These are phyloP conservation scores for Leccinum fibrillosum DNA, from an alignment of 768 basidiomycete genomes.

Conservation along the genomic window DNA sequence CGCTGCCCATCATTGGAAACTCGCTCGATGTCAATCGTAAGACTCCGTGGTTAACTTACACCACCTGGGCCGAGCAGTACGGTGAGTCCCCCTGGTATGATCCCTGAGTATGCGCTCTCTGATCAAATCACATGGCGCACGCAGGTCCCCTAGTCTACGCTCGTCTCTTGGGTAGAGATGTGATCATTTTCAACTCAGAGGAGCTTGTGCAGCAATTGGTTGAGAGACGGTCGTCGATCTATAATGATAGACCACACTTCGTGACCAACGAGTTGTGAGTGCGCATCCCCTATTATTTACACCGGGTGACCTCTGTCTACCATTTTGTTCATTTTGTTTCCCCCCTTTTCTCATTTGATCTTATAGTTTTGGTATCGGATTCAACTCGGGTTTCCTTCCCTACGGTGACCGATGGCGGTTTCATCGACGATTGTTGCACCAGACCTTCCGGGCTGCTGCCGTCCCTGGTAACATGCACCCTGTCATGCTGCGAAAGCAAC, in stretches of 20 bases:
- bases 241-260: conserved; percentile 13
- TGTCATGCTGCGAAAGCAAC: conserved; percentile 8
- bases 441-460: conserved; percentile 8
- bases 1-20: conserved; percentile 14
- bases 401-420: not conserved
- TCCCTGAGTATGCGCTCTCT: not conserved
- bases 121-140: not conserved
- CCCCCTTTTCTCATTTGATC: not conserved
- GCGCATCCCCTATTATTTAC: not conserved
- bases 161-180: conserved; percentile 1
- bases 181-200: conserved; percentile 12
- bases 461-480: conserved; percentile 4
- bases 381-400: conserved; percentile 7
- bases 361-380: conserved; percentile 14
- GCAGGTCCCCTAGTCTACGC: conserved; percentile 1
- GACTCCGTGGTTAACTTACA: conserved; percentile 11
- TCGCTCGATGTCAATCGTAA: conserved; percentile 1
- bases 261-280: conserved; percentile 11
- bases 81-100: conserved; percentile 1
- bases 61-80: conserved; percentile 8
- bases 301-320: not conserved
- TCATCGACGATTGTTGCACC: conserved; percentile 18
- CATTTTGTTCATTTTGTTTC: not conserved
- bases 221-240: conserved; percentile 15
- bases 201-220: conserved; percentile 10